Evolutionary conservation across 164 flowering plant genomes (phyloP).

Genomic region (Kingdonia uniflora): DNA sequence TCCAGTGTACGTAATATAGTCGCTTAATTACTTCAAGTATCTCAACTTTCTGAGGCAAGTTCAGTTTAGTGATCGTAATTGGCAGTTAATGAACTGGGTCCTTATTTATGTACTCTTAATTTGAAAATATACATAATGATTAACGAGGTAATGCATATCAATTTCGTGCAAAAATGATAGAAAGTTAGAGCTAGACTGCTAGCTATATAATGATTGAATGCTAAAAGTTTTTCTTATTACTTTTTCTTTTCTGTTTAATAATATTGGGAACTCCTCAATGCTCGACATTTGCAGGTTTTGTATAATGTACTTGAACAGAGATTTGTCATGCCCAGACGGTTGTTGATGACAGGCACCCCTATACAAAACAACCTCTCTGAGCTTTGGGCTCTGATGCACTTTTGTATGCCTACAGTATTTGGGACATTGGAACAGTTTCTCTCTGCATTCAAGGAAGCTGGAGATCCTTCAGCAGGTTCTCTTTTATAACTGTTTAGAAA

Average conservation of each 20-base stretch:
- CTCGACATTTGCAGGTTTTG: conserved; percentile 47
- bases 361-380: conserved; percentile 90
- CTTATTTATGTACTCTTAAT: background rate
- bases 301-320: conserved; percentile 59
- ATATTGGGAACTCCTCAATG: background rate
- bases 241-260: background rate
- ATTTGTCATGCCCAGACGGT: conserved; percentile 72
- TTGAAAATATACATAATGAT: no score
- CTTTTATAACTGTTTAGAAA: conserved; percentile 3
- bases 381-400: conserved; percentile 95
- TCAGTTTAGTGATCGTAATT: conserved; percentile 1
- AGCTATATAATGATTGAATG: no score
- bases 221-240: no score
- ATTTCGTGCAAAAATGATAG: no score
- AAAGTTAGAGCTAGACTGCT: background rate
- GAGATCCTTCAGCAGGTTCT: conserved; percentile 41
- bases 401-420: conserved; percentile 84
- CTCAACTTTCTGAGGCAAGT: background rate
- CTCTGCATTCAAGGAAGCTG: conserved; percentile 59
- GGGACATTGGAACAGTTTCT: conserved; percentile 71
- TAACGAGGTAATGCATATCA: background rate
- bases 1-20: conserved; percentile 54
- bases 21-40: conserved; percentile 5
- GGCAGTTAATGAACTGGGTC: background rate
- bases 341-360: conserved; percentile 96